phyloP scores from a whole-genome alignment of 1,139 yeast genomes.

The Candida frijolesensis region DNA sequence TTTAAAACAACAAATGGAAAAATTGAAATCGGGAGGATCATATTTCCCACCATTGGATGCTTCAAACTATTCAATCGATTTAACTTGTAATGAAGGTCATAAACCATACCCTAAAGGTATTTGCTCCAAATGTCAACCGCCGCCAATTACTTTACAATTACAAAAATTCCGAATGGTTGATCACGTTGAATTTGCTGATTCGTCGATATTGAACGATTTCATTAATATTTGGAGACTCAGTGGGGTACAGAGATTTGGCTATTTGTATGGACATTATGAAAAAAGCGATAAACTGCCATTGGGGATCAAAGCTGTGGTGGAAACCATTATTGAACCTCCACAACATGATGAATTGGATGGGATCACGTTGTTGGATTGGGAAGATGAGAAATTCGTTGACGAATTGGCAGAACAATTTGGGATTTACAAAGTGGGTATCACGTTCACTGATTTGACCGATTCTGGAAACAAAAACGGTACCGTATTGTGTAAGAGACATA shows the following conservation, averaged over 20 bases:
- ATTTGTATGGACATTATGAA: slow-evolving; percentile 80
- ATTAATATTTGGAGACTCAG: slow-evolving; percentile 90
- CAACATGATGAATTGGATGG: slow-evolving; percentile 90
- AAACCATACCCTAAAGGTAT: slow-evolving; percentile 93
- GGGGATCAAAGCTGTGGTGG: slow-evolving; percentile 92
- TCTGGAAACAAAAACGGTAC: slow-evolving; percentile 85
- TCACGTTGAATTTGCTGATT: slow-evolving; percentile 86
- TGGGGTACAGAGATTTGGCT: slow-evolving; percentile 86
- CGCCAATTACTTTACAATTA: slow-evolving; percentile 88
- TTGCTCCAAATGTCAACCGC: slow-evolving; percentile 97
- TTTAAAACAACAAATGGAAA: slow-evolving; percentile 70
- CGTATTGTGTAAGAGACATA: slow-evolving; percentile 90
- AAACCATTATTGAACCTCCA: slow-evolving; percentile 91
- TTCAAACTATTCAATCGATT: slow-evolving; percentile 66
- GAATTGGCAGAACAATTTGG: slow-evolving; percentile 64
- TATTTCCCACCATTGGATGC: slow-evolving; percentile 81
- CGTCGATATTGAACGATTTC: slow-evolving; percentile 73
- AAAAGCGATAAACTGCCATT: slow-evolving; percentile 81
- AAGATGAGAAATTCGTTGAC: slow-evolving; percentile 56
- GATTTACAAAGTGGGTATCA: slow-evolving; percentile 72
- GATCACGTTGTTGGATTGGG: slow-evolving; percentile 62
- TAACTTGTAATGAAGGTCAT: slow-evolving; percentile 77
- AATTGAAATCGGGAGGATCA: slow-evolving; percentile 63
- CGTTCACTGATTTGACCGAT: slow-evolving; percentile 89
- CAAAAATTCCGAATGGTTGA: slow-evolving; percentile 96